Percentiles rank a stretch among this genome's conserved stretches.
Conservation (phyloP, 441 rosid genomes). For the Euphorbia celastroides region DNA sequence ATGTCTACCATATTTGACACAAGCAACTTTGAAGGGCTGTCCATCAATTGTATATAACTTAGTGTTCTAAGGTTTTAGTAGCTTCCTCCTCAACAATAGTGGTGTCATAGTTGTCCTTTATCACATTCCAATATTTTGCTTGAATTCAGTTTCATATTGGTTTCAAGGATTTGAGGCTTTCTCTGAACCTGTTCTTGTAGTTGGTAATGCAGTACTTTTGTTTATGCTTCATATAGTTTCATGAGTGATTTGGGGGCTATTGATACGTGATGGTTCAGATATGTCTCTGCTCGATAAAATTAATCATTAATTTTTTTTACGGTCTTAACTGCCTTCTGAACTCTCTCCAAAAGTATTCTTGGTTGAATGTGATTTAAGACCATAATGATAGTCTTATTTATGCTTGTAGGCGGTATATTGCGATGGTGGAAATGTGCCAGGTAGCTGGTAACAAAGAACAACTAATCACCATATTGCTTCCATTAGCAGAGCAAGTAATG, state of each 20-base stretch:
- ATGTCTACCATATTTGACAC: neutral
- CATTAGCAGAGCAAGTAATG: conserved; percentile 69
- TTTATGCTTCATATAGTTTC: neutral
- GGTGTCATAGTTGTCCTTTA: neutral
- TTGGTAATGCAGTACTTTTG: neutral
- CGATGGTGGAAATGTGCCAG: conserved; percentile 94
- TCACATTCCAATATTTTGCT: neutral
- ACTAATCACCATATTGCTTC: conserved; percentile 64
- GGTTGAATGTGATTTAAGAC: neutral
- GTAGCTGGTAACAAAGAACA: conserved; percentile 72
- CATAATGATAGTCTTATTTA: neutral
- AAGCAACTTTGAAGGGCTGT: neutral
- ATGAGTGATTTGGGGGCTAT: neutral
- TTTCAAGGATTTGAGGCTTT: neutral
- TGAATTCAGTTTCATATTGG: neutral
- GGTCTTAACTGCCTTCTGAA: neutral
- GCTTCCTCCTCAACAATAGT: neutral
- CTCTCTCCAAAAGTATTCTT: neutral
- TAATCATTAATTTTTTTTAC: neutral
- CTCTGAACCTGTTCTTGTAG: neutral
- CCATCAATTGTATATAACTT: neutral
- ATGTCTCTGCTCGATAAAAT: neutral
- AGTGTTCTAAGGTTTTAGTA: neutral
- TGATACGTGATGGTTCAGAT: neutral
- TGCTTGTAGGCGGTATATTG: conserved; percentile 71